These are phyloP conservation scores for Mycena floridula DNA, from an alignment of 768 basidiomycete species.

Conservation along the genomic window DNA sequence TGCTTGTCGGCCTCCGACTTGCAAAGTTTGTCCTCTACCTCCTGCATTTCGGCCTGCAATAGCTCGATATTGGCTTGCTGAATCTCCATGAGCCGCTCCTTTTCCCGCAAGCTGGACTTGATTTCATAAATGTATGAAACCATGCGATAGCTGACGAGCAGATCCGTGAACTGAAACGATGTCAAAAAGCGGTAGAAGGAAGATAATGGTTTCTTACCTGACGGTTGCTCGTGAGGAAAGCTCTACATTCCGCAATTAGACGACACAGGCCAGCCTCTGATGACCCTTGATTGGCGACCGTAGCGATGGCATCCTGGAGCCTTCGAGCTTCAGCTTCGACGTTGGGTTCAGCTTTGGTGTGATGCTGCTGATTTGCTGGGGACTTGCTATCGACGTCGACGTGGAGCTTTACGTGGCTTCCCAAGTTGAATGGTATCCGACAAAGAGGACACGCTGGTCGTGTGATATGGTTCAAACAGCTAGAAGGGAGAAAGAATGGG, in stretches of 20 bases:
- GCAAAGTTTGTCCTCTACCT: slow-evolving; percentile 16
- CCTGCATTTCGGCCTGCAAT: slow-evolving; percentile 7
- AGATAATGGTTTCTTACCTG: slow-evolving; percentile 34
- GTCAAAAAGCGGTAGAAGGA: slow-evolving; percentile 3
- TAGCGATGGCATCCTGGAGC: slow-evolving; percentile 48
- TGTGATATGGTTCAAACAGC: slow-evolving; percentile 49
- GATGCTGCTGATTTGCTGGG: slow-evolving; percentile 11
- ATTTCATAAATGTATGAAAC: slow-evolving; percentile 45
- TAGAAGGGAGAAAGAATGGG: slow-evolving; percentile 17
- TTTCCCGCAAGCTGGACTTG: slow-evolving; percentile 30
- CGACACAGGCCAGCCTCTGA: slow-evolving; percentile 43
- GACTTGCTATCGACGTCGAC: slow-evolving; percentile 42
- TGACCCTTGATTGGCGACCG: slow-evolving; percentile 50
- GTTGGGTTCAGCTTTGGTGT: slow-evolving; percentile 14
- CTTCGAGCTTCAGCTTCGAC: slow-evolving; percentile 39
- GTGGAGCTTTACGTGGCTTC: slow-evolving; percentile 49
- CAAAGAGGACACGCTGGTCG: slow-evolving; percentile 58
- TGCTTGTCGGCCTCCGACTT: slow-evolving; percentile 23
- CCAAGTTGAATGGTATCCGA: slow-evolving; percentile 42
- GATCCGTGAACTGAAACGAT: slow-evolving; percentile 38
- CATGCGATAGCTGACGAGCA: slow-evolving; percentile 43
- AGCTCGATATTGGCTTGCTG: slow-evolving; percentile 15
- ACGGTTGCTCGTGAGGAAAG: slow-evolving; percentile 40
- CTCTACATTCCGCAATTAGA: slow-evolving; percentile 43
- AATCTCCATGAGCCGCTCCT: slow-evolving; percentile 25